Evolutionary conservation across 768 basidiomycete genomes (phyloP).

Genomic region (Piloderma croceum): DNA sequence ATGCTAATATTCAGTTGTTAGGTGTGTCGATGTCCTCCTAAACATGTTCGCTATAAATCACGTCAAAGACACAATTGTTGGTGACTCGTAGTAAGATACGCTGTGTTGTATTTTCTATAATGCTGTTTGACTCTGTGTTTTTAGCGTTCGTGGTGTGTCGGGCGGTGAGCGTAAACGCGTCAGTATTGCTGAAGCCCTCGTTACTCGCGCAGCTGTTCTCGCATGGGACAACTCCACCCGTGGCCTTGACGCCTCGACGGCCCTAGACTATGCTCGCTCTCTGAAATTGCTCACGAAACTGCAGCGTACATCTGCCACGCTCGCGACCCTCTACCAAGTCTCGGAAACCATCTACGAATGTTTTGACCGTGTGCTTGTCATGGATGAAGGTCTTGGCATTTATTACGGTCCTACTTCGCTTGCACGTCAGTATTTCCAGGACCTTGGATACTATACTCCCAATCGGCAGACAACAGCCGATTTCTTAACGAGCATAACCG

Average conservation of each 20-base stretch:
- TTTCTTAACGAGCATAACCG: constrained; percentile 48
- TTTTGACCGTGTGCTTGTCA: constrained; percentile 49
- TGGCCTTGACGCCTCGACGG: constrained; percentile 44
- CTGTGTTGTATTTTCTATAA: too few relatives aligned
- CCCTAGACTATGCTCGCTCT: constrained; percentile 44
- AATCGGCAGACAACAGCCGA: constrained; percentile 57
- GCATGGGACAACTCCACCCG: constrained; percentile 43
- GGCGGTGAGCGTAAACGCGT: constrained; percentile 61
- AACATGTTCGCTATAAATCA: constrained; percentile 56
- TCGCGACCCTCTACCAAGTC: constrained; percentile 60
- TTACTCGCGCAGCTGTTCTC: too few relatives aligned
- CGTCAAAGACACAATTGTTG: constrained; percentile 54
- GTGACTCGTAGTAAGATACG: too few relatives aligned
- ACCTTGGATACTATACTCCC: constrained; percentile 49
- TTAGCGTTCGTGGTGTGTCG: constrained; percentile 48
- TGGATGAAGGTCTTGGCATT: constrained; percentile 54
- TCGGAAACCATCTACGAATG: constrained; percentile 42
- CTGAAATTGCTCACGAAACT: constrained; percentile 41
- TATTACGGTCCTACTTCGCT: constrained; percentile 53
- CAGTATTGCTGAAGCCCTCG: constrained; percentile 49
- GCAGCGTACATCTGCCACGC: constrained; percentile 32
- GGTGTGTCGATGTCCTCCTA: too few relatives aligned
- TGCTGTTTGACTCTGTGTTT: too few relatives aligned
- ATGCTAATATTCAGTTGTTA: too few relatives aligned
- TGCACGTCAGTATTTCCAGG: constrained; percentile 54